Evolutionary conservation across 2,329 filamentous ascomycete genomes (phyloP), one percentile per base, ranked within the genome.

Genomic region (Neopestalotiopsis sp.): DNA sequence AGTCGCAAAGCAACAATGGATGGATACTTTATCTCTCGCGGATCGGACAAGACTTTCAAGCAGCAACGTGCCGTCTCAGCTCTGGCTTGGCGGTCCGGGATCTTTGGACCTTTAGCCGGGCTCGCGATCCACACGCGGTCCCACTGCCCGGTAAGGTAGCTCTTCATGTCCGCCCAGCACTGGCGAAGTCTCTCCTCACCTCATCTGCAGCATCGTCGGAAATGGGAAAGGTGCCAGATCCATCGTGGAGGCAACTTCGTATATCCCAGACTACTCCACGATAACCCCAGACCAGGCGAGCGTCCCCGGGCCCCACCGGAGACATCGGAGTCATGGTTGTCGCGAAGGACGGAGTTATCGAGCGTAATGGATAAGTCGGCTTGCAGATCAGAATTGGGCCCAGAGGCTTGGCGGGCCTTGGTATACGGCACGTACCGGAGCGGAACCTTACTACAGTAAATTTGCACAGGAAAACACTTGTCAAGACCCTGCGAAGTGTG

Each of bases 71-170:
- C 57, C 24, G 57, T 59, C 24, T 59, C 57, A 59, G 57, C 57
- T 34, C 30, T 59, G 24, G 57, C 57, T 59, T 59, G 57, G 57
- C 57, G 20, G 24, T 59, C 57, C 57, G 30, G 24, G 57, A 52
- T 52, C 45, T 52, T 52, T 52, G n/a, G 45, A 24, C n/a, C 45
- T 59, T 59, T 59, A 34, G 57, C 28, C 45, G 45, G 45, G 6
- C 17, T 20, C 20, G 45, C 45, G 45, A 52, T 52, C 45, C 45
- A 52, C 45, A 52, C 45, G 5, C 45, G 20, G 45, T 52, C 45
- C 45, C 45, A 52, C 45, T 52, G 45, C 45, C 5, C 45, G 20
- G 34, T 38, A 38, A 10, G 34, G 34, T 38, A 38, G 34, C 34
- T 38, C 34, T 38, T 38, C 34, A 38, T 38, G 10, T 38, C 34